Percentiles rank a stretch among this genome's conserved stretches.
Conservation (phyloP, 2,329 filamentous ascomycete genomes). For the Coccinonectria pachysandricola region DNA sequence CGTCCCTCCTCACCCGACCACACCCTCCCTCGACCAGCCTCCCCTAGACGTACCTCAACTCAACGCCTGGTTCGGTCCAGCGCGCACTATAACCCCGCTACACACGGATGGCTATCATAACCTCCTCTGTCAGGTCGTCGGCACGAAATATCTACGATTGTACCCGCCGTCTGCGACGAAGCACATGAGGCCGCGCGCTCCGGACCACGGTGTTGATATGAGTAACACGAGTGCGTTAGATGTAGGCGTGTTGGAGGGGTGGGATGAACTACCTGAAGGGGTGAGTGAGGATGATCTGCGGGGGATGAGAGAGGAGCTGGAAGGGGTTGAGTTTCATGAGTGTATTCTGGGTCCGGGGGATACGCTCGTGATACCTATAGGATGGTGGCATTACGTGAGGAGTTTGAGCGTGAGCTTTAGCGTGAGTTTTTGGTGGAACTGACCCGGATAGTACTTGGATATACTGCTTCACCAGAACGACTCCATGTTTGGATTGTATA, state of each 20-base stretch:
- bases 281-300: conserved; percentile 24
- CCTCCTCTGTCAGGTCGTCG: conserved; percentile 79
- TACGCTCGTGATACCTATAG: conserved; percentile 77
- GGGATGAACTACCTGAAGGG: conserved; percentile 32
- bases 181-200: conserved; percentile 49
- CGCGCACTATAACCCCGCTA: conserved; percentile 78
- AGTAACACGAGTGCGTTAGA: conserved; percentile 79
- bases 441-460: conserved; percentile 3
- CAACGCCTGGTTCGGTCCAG: conserved; percentile 90
- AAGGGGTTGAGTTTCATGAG: conserved; percentile 57
- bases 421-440: conserved; percentile 95
- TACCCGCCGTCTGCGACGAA: conserved; percentile 59
- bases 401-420: conserved; percentile 82
- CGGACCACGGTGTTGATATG: conserved; percentile 74
- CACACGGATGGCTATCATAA: conserved; percentile 96
- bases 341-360: conserved; percentile 73
- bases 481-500: too few relatives aligned
- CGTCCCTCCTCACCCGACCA: conserved; percentile 46
- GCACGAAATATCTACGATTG: conserved; percentile 81
- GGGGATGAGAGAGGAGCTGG: conserved; percentile 38
- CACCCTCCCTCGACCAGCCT: conserved; percentile 25
- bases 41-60: conserved; percentile 52
- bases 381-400: conserved; percentile 97
- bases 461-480: too few relatives aligned
- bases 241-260: conserved; percentile 57